phyloP scores from a whole-genome alignment of 192 early-diverging fungal species.

The Linnemannia zychae region DNA sequence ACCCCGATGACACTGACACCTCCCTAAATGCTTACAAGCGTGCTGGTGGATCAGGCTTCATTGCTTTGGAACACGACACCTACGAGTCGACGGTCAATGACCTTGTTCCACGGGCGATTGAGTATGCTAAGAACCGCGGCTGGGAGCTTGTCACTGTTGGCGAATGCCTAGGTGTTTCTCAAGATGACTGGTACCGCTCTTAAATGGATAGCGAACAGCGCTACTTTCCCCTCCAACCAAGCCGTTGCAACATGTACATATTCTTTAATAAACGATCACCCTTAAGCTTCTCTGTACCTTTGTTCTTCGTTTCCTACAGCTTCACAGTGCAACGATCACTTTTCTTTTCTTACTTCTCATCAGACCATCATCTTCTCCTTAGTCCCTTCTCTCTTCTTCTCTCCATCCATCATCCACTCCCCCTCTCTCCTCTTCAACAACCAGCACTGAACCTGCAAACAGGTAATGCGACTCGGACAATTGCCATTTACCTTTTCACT shows the following conservation, averaged over 20 bases:
- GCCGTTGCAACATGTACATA: not conserved
- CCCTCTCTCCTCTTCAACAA: not conserved
- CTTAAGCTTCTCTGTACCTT: not conserved
- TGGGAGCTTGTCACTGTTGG: constrained; percentile 41
- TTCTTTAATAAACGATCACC: not conserved
- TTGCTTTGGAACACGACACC: constrained; percentile 33
- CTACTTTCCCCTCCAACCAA: not conserved
- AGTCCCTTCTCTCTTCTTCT: not conserved
- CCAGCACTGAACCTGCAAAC: not conserved
- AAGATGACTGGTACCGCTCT: constrained; percentile 23
- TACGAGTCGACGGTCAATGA: not conserved
- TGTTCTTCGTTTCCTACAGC: not conserved
- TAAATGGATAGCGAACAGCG: not conserved
- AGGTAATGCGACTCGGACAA: constrained; percentile 5
- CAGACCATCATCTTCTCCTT: not conserved
- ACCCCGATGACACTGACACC: constrained; percentile 3
- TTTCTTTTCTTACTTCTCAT: not conserved
- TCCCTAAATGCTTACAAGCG: not conserved
- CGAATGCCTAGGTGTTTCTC: constrained; percentile 19
- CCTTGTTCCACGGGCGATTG: constrained; percentile 14
- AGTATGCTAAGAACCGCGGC: constrained; percentile 22
- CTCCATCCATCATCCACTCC: not conserved
- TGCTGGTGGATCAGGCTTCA: constrained; percentile 6
- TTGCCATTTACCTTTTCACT: not conserved
- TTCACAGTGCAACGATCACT: not conserved